Conservation (phyloP, 2,329 filamentous ascomycete genomes). For the Dactylellina cionopaga region DNA sequence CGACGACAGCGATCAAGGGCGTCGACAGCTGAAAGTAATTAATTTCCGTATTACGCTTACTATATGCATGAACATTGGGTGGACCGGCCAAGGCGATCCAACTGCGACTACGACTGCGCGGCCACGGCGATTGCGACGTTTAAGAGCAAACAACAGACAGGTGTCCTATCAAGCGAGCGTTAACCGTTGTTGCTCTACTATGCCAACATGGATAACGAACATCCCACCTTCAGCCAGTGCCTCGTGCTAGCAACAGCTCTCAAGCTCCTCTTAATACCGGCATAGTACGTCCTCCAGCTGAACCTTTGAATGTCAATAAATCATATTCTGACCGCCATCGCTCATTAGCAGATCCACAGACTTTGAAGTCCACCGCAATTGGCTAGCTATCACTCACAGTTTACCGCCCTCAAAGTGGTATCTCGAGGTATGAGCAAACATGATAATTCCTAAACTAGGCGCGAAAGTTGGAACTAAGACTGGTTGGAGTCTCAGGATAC, state of each 20-base stretch:
- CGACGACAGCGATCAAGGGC: not conserved
- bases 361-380: slow-evolving; percentile 98
- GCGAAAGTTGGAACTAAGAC: no score
- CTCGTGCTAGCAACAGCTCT: slow-evolving; percentile 85
- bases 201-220: slow-evolving; percentile 61
- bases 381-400: slow-evolving; percentile 94
- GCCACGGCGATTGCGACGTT: not conserved
- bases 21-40: not conserved
- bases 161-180: not conserved
- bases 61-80: not conserved
- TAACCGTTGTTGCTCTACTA: slow-evolving; percentile 3
- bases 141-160: no score
- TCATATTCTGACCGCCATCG: slow-evolving; percentile 24
- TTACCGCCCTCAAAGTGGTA: slow-evolving; percentile 92
- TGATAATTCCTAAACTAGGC: no score
- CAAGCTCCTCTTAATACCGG: slow-evolving; percentile 90
- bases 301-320: slow-evolving; percentile 53
- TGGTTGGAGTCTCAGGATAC: slow-evolving; percentile 69
- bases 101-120: no score
- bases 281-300: slow-evolving; percentile 71
- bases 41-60: slow-evolving; percentile 28
- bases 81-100: not conserved
- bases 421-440: slow-evolving; percentile 71
- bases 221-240: slow-evolving; percentile 89
- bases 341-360: slow-evolving; percentile 89